phyloP scores from a whole-genome alignment of 768 basidiomycete genomes.

The Boletellus emodensis region DNA sequence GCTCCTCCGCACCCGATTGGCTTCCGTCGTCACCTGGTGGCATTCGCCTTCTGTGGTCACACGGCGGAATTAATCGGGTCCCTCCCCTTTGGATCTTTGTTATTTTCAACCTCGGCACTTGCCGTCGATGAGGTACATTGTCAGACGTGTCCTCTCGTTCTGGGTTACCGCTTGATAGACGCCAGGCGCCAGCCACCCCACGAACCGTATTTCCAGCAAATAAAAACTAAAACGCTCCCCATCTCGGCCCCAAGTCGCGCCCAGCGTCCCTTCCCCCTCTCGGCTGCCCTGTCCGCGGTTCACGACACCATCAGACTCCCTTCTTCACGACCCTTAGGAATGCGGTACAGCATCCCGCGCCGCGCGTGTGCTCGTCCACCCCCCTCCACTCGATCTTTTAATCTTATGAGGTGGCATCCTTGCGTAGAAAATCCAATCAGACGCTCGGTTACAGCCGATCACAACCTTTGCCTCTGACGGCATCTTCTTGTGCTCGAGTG shows the following conservation, averaged over 20 bases:
- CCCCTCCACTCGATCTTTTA: not conserved
- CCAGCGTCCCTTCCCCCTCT: not conserved
- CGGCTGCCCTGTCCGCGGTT: conserved; percentile 7
- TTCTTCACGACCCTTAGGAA: conserved; percentile 22
- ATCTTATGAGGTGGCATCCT: conserved; percentile 15
- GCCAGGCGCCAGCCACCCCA: no score
- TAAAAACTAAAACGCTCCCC: not conserved
- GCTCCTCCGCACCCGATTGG: conserved; percentile 50
- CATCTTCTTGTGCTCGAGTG: conserved; percentile 11
- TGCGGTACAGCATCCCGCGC: conserved; percentile 17
- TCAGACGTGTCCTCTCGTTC: conserved; percentile 16
- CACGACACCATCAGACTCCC: conserved; percentile 6
- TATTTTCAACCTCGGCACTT: conserved; percentile 29
- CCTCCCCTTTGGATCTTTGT: conserved; percentile 44
- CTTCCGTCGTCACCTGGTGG: conserved; percentile 38
- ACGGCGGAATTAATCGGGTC: conserved; percentile 29
- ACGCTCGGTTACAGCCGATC: conserved; percentile 26
- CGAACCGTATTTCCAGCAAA: conserved; percentile 8
- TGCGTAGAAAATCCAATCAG: conserved; percentile 5
- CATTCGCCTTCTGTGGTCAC: conserved; percentile 25
- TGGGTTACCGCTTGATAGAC: conserved; percentile 18
- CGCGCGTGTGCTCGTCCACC: conserved; percentile 14
- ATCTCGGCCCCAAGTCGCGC: not conserved
- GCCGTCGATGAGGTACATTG: conserved; percentile 34
- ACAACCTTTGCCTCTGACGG: conserved; percentile 18